Base-by-base conservation (phyloP, 2,329 filamentous ascomycete genomes). In the Ceratocystis smalleyi region DNA sequence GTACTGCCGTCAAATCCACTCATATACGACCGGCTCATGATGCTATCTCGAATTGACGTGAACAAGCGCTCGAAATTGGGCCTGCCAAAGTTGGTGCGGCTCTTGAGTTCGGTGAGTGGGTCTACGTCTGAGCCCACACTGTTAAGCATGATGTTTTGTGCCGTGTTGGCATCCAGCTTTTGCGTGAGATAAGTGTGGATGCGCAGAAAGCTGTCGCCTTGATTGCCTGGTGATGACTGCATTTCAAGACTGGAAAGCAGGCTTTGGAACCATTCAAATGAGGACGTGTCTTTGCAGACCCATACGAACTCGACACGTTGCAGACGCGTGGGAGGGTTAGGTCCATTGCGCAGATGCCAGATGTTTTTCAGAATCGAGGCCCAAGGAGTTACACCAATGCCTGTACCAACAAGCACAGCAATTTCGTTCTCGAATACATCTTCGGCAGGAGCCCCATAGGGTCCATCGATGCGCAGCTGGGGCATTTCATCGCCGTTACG, bases 181-280 rank as follows among this genome's bases (percentile, higher is more conserved):
- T 95, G 89, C 1, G 90, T 95, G 49, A 95, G 83, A 72, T 94
- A 95, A 0, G 89, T 95, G 76, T 95, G 90, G 69, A 95, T 95
- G 71, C 88, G 86, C 69, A 95, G 77, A 80, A 95, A 95, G 70
- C 94, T 88, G 51, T 78, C 75, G 30, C 80, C 80, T 61, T 83
- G 81, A 12, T 22, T 81, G 64, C 82, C 83, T 10, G 81, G 81
- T 67, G 82, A 79, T 54, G 84, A 87, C 72, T 95, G 90, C 45
- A 83, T 78, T 74, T 95, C 90, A 22, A 95, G 84, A 1, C 86
- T 90, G 1, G 86, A 88, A 17, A 95, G 81, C 0, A 95, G 83
- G 1, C 86, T 87, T 72, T 95, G 90, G 78, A 95, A 95, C 90
- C 90, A 95, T 76, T 95, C 90, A 72, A 95, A 95, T 0, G 89